Percentiles rank a stretch among this genome's conserved stretches.
Evolutionary conservation across 257 asterid species (phyloP).

Genomic region (Parsonsia alboflavescens): DNA sequence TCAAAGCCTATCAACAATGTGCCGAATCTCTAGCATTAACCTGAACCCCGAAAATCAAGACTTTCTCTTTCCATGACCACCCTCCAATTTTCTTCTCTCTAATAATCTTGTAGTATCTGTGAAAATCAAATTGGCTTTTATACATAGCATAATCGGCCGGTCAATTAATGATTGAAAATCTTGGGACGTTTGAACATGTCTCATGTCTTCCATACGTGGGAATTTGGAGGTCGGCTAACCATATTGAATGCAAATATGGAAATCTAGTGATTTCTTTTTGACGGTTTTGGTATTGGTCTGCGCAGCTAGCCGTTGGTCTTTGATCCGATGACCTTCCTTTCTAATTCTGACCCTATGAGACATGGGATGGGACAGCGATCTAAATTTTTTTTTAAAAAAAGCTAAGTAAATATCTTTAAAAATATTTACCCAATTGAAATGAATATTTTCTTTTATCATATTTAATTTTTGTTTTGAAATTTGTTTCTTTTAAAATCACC

Average conservation of each 20-base stretch:
- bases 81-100: constrained; percentile 22
- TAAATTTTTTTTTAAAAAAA: no score
- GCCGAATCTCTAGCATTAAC: constrained; percentile 49
- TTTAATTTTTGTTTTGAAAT: no score
- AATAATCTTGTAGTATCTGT: not conserved
- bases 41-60: constrained; percentile 37
- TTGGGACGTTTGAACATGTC: not conserved
- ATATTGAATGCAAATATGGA: not conserved
- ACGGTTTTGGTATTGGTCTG: not conserved
- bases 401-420: no score
- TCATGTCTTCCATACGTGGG: constrained; percentile 12
- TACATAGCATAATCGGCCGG: constrained; percentile 9
- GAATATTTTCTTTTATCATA: no score
- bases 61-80: constrained; percentile 33
- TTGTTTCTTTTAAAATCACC: no score
- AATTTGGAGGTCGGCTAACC: not conserved
- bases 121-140: not conserved
- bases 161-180: constrained; percentile 5
- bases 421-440: no score
- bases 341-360: not conserved
- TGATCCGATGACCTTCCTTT: no score
- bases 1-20: constrained; percentile 49
- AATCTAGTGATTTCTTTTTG: not conserved
- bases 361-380: no score
- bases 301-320: not conserved